These are phyloP conservation scores for Quercus tomentella DNA, from an alignment of 331 rosid genomes.

Conservation along the genomic window DNA sequence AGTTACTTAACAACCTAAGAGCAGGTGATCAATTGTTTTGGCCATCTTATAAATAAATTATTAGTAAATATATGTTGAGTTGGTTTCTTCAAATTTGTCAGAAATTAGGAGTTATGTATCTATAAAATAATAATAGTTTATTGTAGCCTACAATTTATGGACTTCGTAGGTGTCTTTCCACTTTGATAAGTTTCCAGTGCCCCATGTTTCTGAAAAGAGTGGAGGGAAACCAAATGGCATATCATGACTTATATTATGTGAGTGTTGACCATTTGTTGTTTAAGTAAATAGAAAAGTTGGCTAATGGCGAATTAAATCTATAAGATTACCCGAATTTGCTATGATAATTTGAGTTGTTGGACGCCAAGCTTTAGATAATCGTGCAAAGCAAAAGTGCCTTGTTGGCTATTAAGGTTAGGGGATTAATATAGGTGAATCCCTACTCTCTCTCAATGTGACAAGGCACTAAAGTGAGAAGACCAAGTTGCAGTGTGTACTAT, in stretches of 20 bases:
- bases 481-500: neutral
- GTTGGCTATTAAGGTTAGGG: neutral
- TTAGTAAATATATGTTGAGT: neutral
- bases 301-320: neutral
- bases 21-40: neutral
- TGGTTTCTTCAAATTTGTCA: neutral
- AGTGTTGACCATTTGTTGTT: neutral
- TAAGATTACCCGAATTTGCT: neutral
- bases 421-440: neutral
- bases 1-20: neutral
- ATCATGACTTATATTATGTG: neutral
- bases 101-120: neutral
- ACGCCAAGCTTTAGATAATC: neutral
- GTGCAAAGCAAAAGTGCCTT: too few relatives aligned
- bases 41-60: neutral
- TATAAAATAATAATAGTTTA: neutral
- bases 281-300: neutral
- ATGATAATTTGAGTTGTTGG: neutral
- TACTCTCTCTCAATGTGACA: neutral
- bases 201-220: neutral
- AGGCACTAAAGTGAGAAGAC: neutral
- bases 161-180: neutral
- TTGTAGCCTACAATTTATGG: neutral
- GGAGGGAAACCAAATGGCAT: neutral
- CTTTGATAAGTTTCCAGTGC: neutral